These are phyloP conservation scores for Paraphaeosphaeria minitans DNA, from an alignment of 2,329 filamentous ascomycete genomes.

Conservation along the genomic window DNA sequence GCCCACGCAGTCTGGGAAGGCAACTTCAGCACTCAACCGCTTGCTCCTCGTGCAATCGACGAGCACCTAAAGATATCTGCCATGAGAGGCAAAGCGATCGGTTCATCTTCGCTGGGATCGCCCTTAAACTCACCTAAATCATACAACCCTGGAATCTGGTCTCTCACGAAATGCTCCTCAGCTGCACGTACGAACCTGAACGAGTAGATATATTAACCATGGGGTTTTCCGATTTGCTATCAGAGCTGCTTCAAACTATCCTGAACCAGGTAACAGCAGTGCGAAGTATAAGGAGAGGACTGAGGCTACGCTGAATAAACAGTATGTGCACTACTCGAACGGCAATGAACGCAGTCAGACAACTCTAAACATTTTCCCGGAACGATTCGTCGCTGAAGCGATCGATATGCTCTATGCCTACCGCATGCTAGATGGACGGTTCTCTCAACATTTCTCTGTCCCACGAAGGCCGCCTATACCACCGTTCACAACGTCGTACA, in stretches of 20 bases:
- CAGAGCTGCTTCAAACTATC: conserved; percentile 1
- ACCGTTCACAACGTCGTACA: not conserved
- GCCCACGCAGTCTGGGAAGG: not conserved
- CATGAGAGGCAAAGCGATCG: no score
- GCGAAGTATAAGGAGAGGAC: not conserved
- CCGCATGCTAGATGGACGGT: not conserved
- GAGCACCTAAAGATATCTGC: no score
- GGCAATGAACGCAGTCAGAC: no score
- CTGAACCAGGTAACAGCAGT: not conserved
- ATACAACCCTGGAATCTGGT: not conserved
- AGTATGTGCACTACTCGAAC: not conserved
- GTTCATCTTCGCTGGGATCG: no score
- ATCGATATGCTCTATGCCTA: conserved; percentile 2
- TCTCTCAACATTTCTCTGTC: not conserved
- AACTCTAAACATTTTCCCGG: not conserved
- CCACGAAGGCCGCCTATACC: not conserved
- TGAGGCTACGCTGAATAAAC: not conserved
- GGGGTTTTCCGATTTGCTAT: not conserved
- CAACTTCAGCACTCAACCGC: not conserved
- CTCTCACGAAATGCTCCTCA: not conserved
- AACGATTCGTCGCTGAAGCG: not conserved
- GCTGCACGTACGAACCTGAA: not conserved
- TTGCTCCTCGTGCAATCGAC: not conserved
- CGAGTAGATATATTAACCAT: not conserved
- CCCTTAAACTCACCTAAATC: no score